A percentile compares a stretch with the other conserved stretches of the same genome.
phyloP scores from a whole-genome alignment of 2,329 filamentous ascomycete species.

The Zymoseptoria crescenta region DNA sequence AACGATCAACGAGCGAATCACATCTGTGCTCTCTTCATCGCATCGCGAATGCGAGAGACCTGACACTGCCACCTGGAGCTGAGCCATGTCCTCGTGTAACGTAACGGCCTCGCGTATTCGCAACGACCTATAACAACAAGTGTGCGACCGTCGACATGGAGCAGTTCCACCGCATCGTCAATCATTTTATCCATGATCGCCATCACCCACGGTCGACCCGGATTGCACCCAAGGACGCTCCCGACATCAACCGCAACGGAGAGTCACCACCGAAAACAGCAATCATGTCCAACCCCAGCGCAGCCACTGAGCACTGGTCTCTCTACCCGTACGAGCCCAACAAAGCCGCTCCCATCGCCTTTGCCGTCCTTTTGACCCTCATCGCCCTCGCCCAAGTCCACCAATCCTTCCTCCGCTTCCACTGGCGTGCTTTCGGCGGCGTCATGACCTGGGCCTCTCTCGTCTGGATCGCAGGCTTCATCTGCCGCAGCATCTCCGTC shows the following conservation, averaged over 20 bases:
- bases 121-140: neutral
- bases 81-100: neutral
- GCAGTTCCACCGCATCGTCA: neutral
- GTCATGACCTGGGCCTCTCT: constrained; percentile 21
- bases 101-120: neutral
- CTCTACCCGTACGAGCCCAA: constrained; percentile 38
- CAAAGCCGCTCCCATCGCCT: constrained; percentile 48
- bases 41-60: neutral
- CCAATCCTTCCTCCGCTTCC: constrained; percentile 38
- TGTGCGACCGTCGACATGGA: neutral
- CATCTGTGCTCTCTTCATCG: neutral
- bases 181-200: neutral
- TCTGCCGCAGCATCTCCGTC: constrained; percentile 46
- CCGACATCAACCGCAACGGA: neutral
- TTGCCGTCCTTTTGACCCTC: constrained; percentile 41
- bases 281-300: constrained; percentile 2
- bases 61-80: neutral
- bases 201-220: neutral
- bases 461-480: constrained; percentile 44
- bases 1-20: neutral
- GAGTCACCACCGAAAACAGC: neutral
- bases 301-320: constrained; percentile 12
- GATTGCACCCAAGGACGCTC: neutral
- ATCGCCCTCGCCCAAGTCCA: constrained; percentile 46
- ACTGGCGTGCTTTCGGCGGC: constrained; percentile 20